Evolutionary conservation across 2,329 filamentous ascomycete genomes (phyloP).

Genomic region (Phaeoacremonium minimum): DNA sequence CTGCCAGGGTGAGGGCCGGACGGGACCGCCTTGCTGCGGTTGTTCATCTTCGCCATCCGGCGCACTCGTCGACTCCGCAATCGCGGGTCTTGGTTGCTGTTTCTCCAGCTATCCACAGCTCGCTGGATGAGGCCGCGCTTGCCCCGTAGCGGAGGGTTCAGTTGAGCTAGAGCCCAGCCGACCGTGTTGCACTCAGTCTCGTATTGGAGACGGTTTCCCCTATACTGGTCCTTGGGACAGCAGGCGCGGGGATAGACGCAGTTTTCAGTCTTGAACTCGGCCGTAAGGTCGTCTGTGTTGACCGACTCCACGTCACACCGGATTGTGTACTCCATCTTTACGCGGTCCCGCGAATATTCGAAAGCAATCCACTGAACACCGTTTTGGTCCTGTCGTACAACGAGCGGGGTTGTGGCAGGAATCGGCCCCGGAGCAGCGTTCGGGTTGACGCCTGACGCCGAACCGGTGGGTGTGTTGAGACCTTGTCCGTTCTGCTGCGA

Average conservation of each 20-base stretch:
- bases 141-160: constrained; percentile 86
- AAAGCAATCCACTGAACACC: constrained; percentile 99
- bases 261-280: constrained; percentile 96
- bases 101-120: constrained; percentile 97
- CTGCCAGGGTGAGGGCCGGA: constrained; percentile 51
- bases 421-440: constrained; percentile 95
- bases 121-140: constrained; percentile 95
- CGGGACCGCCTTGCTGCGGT: constrained; percentile 69
- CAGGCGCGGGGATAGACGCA: constrained; percentile 96
- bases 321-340: constrained; percentile 99
- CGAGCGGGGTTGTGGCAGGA: constrained; percentile 89
- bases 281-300: constrained; percentile 76
- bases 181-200: constrained; percentile 99
- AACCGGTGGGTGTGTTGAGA: constrained; percentile 40
- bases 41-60: constrained; percentile 94
- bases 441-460: constrained; percentile 63
- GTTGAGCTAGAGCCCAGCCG: constrained; percentile 95
- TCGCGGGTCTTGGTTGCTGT: constrained; percentile 94
- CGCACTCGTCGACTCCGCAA: constrained; percentile 87
- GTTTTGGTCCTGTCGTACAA: constrained; percentile 91
- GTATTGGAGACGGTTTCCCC: constrained; percentile 91
- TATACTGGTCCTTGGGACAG: constrained; percentile 92
- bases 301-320: constrained; percentile 97
- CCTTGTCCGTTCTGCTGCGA: constrained; percentile 9
- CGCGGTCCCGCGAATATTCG: constrained; percentile 92